These are phyloP conservation scores for Cyanidioschyzon merolae DNA, from an alignment of 23 red algal genomes.

Conservation along the genomic window DNA sequence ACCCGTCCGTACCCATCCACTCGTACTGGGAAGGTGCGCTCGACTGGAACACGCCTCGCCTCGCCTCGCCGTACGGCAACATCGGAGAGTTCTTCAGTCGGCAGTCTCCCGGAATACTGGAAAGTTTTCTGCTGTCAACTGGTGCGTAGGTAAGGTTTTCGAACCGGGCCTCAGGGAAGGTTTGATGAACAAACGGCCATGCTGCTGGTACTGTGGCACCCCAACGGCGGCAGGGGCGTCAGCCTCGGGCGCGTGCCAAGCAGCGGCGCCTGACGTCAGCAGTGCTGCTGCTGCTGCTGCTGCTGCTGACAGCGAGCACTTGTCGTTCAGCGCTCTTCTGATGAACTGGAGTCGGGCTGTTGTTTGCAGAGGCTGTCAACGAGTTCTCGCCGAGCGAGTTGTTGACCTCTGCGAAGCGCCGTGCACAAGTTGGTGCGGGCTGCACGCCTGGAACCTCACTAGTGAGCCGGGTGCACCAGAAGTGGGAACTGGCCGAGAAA, in stretches of 20 bases:
- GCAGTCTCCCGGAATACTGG: too few relatives aligned
- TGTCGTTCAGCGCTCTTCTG: background rate
- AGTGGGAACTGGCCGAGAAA: too few relatives aligned
- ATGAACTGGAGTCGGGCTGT: background rate
- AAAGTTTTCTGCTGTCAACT: too few relatives aligned
- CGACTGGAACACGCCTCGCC: too few relatives aligned
- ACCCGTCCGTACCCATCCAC: too few relatives aligned
- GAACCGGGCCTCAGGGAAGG: too few relatives aligned
- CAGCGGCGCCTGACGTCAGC: background rate
- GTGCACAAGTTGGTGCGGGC: constrained; percentile 4
- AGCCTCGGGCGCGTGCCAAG: background rate
- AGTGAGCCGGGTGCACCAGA: background rate
- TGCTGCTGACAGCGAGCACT: background rate
- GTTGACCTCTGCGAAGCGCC: background rate
- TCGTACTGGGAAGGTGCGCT: too few relatives aligned
- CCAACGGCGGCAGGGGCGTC: background rate
- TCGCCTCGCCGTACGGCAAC: too few relatives aligned
- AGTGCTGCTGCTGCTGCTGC: background rate
- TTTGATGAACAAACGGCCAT: background rate
- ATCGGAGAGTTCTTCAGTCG: too few relatives aligned
- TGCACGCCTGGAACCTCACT: background rate
- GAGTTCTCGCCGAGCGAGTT: background rate
- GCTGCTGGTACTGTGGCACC: background rate
- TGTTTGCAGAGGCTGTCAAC: background rate
- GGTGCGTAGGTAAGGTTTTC: too few relatives aligned